Conservation (phyloP, 148 eudicot genomes). For the Fallopia convolvulus region DNA sequence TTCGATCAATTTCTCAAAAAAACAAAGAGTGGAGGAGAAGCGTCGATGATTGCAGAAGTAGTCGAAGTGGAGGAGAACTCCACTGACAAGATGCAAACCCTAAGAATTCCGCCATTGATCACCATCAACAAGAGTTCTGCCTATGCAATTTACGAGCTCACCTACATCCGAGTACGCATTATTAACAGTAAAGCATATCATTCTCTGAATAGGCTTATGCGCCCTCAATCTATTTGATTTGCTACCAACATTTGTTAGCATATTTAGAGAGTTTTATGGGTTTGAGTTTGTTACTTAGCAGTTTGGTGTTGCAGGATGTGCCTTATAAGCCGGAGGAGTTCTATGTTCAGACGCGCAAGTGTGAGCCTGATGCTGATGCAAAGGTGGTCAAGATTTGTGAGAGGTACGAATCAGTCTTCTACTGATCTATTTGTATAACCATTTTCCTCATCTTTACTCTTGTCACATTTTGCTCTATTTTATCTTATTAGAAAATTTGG, state of each 20-base stretch:
- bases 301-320: constrained; percentile 42
- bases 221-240: neutral
- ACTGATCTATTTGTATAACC: neutral
- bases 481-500: neutral
- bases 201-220: too few species aligned
- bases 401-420: constrained; percentile 36
- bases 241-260: neutral
- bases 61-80: constrained; percentile 93
- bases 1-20: neutral
- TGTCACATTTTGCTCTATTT: neutral
- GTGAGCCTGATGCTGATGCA: constrained; percentile 79
- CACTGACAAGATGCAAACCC: constrained; percentile 53
- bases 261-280: neutral
- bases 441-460: neutral
- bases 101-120: constrained; percentile 66
- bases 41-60: constrained; percentile 80
- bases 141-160: constrained; percentile 66
- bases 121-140: constrained; percentile 80
- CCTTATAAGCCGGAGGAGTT: constrained; percentile 76
- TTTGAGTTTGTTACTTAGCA: too few species aligned
- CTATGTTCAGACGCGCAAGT: constrained; percentile 64
- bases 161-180: constrained; percentile 41
- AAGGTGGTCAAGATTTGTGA: constrained; percentile 64
- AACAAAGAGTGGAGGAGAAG: constrained; percentile 69
- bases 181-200: too few species aligned